Base-by-base conservation (phyloP, 352 stramenopile species). In the Phytophthora idaei region DNA sequence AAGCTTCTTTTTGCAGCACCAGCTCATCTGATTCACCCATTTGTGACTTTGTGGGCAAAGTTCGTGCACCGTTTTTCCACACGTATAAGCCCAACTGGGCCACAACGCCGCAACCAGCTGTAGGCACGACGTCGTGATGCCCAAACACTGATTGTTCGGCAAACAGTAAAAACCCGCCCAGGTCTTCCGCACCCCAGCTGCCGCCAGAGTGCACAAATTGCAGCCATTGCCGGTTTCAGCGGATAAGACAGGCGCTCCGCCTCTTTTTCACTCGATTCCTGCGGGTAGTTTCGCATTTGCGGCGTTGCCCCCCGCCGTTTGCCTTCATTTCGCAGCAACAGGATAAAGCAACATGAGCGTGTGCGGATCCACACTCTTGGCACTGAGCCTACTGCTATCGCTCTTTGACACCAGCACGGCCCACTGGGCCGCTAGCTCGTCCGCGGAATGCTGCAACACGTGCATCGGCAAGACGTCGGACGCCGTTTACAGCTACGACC, bases 381-480 rank as follows among this genome's bases (percentile, higher is more conserved):
- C 44, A 7, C 5, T 59, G 61, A 29, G 34, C 7, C 53, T 64
- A 0, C 27, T 52, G 15, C 14, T 57, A 10, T 54, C 53, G 34
- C n/a, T 34, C 10, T 14, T 70, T 10, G 28, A 27, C 15, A 21
- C 32, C 37, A 12, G 31, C 11, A 9, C 17, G 2, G 67, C 49
- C 25, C 42, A 67, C 27, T 74, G 48, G 21, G 67, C 56, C 11
- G 64, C 57, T 27, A 68, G 41, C 28, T 70, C 62, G 27, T 48
- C 56, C 37, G 56, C 72, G n/a, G 72, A 80, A 41, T 91, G 83
- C 68, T 91, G 83, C 63, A 78, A 64, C 34, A 85, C 60, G 15
- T 91, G 83, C 57, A 91, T 91, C 67, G 83, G 80, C 63, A 90
- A 91, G 66, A 78, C 80, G 34, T 74, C 83, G n/a, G 63, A 67